Conservation (phyloP, 495 filamentous ascomycete species). For the Trichocladium antarcticum region DNA sequence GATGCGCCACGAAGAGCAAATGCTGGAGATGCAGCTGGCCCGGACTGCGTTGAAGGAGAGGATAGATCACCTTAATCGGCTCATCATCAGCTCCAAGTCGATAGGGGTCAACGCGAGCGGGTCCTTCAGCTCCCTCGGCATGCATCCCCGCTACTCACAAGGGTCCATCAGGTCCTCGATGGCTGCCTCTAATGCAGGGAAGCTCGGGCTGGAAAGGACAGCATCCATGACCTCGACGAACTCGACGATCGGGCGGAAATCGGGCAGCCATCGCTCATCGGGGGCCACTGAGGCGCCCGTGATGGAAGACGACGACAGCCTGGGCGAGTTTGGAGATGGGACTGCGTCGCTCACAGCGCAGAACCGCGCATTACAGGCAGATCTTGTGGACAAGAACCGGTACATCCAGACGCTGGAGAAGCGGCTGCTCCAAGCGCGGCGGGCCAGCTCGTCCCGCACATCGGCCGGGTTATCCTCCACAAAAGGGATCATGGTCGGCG, state of each 20-base stretch:
- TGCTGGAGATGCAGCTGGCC: slow-evolving; percentile 95
- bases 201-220: slow-evolving; percentile 47
- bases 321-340: slow-evolving; percentile 75
- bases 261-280: slow-evolving; percentile 34
- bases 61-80: slow-evolving; percentile 91
- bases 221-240: slow-evolving; percentile 54
- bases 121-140: slow-evolving; percentile 60
- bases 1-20: slow-evolving; percentile 86
- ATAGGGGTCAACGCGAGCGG: slow-evolving; percentile 77
- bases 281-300: slow-evolving; percentile 27
- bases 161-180: slow-evolving; percentile 60
- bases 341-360: slow-evolving; percentile 70
- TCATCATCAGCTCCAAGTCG: slow-evolving; percentile 91
- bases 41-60: slow-evolving; percentile 92
- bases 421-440: slow-evolving; percentile 78
- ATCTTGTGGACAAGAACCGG: slow-evolving; percentile 87
- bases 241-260: slow-evolving; percentile 45
- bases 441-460: slow-evolving; percentile 78
- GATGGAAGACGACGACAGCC: slow-evolving; percentile 61
- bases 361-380: slow-evolving; percentile 79
- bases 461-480: slow-evolving; percentile 49
- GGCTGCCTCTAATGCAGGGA: slow-evolving; percentile 55
- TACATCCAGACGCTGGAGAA: slow-evolving; percentile 93
- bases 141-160: slow-evolving; percentile 50
- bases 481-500: slow-evolving; percentile 50